Conservation (phyloP, 78 protist genomes). For the Isochrysis galbana region DNA sequence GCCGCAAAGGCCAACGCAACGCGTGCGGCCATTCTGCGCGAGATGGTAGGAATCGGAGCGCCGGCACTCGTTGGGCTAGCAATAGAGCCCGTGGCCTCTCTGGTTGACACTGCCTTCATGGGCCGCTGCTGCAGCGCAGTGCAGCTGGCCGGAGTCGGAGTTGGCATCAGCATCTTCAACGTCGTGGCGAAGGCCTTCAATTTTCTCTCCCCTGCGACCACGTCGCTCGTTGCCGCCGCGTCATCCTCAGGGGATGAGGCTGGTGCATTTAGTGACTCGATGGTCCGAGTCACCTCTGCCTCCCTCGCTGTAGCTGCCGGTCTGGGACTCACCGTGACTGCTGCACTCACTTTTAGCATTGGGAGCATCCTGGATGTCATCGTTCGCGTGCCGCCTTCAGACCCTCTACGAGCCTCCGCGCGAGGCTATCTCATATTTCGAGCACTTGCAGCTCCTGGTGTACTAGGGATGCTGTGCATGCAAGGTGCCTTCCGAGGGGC, state of each 20-base stretch:
- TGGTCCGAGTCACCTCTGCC: not conserved
- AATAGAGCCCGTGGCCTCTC: not conserved
- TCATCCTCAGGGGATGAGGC: not conserved
- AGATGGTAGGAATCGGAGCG: not conserved
- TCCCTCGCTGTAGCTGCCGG: constrained; percentile 1
- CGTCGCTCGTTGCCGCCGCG: constrained; percentile 8
- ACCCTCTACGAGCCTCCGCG: not conserved
- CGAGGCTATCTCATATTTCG: not conserved
- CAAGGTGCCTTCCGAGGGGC: not conserved
- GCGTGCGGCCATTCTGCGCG: not conserved
- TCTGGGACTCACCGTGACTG: not conserved
- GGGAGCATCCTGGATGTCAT: not conserved
- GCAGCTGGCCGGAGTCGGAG: not conserved
- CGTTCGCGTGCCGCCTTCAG: not conserved
- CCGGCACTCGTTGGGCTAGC: not conserved
- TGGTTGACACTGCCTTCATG: not conserved
- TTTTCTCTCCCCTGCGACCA: not conserved
- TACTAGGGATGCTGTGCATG: not conserved
- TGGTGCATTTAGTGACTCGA: not conserved
- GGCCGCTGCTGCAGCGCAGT: not conserved
- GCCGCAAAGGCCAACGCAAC: no score
- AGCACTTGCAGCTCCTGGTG: not conserved
- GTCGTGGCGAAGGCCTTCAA: not conserved
- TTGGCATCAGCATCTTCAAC: not conserved
- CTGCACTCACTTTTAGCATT: not conserved